Base-by-base conservation (phyloP, 2,329 filamentous ascomycete genomes). In the Coleophoma eucalyptorum region DNA sequence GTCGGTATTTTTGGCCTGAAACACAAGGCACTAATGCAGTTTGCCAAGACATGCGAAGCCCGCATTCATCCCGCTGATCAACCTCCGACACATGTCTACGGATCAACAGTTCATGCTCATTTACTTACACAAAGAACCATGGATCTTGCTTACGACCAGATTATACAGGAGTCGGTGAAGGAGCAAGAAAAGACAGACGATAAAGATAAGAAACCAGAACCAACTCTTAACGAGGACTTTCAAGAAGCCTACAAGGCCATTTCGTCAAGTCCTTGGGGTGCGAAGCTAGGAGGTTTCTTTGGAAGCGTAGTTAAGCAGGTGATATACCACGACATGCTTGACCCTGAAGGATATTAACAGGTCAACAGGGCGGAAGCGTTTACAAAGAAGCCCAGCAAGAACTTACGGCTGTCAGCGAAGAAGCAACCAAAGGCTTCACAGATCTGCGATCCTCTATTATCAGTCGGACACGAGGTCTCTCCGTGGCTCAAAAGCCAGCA, bases 91-190 rank as follows among this genome's bases (percentile, higher is more conserved):
- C 16, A 13, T 35, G 10, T 18, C 34, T 15, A 35, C 19, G 21
- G 6, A 42, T 21, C 34, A 19, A 26, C 13, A 34, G n/a, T 12
- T 32, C 10, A 49, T 38, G 43, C 16, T 48, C 33, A 48, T 43
- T 40, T 18, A 34, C 13, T 33, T 45, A 12, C 26, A 26, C 19
- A 20, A 21, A 21, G 35, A 21, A 49, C 57, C 58, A 97, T 99
- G 94, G 94, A 99, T 81, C 79, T 95, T 65, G 92, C 92, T 42
- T 99, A 97, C 79, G 94, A 99, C 66, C 91, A 96, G 70, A 96
- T 97, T 63, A 86, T 90, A 67, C 90, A 96, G 74, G 86, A 94
- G 68, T 80, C 83, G 47, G 79, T 89, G 60, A 55, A 67, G 55
- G 76, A 81, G 37, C 79, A 83, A 61, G 74, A 81, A 55, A 60